Evolutionary conservation across 768 basidiomycete genomes (phyloP), one percentile per base, ranked within the genome.

Genomic region (Sistotremastrum suecicum): DNA sequence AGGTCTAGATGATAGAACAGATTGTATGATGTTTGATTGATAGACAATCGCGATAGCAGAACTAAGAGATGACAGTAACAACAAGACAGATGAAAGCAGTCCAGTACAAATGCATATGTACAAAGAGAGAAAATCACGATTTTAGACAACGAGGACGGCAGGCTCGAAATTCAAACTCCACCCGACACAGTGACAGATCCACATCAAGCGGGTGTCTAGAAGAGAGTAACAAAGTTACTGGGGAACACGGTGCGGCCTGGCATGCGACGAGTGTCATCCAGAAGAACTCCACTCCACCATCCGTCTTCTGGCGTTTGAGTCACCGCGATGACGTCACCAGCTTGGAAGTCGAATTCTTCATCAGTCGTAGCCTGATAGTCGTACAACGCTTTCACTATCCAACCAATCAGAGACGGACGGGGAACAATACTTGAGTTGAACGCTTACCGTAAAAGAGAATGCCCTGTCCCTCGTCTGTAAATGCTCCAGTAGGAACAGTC

Each of bases 281-380:
- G 63, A 48, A 89, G 61, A 54, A 84, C 81, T 28, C 94, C 94
- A 46, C 79, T 84, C 94, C 92, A 98, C 94, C 94, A 97, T 1
- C 94, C 94, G 55, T 95, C 92, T 54, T 91, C 90, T 4, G 90
- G 90, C 5, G 90, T 94, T 20, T 79, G 73, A 0, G 87, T 92
- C 7, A 98, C 92, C 5, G 91, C 92, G 52, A 98, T 95, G 52
- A 95, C 86, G 62, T 98, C 94, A 2, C 85, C 88, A 20, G 79
- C 69, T 58, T 91, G 87, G 77, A 98, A 97, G 60, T 92, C 85
- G 60, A 98, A 97, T 64, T 97, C 94, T 57, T 92, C 89, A 1
- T 85, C 80, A 50, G 83, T 86, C 7, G 82, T 79, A 10, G 86
- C 88, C 0, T 64, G 63, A 54, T 91, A 92, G 60, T 90, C 84